phyloP scores from a whole-genome alignment of 257 asterid genomes.

The Penstemon newberryi region DNA sequence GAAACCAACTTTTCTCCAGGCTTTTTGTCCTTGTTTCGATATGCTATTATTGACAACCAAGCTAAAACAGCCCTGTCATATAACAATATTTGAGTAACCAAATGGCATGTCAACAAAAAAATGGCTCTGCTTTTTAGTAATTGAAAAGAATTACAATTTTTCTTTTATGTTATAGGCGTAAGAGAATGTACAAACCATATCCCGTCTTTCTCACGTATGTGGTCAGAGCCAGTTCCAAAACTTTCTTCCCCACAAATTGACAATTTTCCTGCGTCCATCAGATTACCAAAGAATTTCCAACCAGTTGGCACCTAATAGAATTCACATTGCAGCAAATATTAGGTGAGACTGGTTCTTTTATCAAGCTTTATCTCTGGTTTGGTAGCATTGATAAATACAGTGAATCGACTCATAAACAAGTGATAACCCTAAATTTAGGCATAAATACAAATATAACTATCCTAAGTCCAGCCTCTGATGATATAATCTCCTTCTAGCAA shows the following conservation, averaged over 20 bases:
- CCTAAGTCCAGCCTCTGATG: conserved; percentile 11
- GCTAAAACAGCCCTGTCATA: conserved; percentile 88
- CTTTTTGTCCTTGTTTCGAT: conserved; percentile 73
- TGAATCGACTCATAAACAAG: no score
- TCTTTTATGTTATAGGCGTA: conserved; percentile 1
- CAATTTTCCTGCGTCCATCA: conserved; percentile 92
- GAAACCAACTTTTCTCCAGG: conserved; percentile 80
- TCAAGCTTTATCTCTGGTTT: no score
- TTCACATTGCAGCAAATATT: not conserved
- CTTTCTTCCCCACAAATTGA: conserved; percentile 99
- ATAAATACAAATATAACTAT: no score
- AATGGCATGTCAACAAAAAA: not conserved
- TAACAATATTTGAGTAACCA: conserved; percentile 24
- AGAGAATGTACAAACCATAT: conserved; percentile 60
- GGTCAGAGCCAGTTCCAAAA: conserved; percentile 98
- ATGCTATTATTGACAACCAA: conserved; percentile 95
- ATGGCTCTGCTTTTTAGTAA: not conserved
- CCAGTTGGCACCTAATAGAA: conserved; percentile 88
- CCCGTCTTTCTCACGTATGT: conserved; percentile 97
- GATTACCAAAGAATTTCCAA: conserved; percentile 97
- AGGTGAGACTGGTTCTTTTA: no score
- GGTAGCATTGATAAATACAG: no score
- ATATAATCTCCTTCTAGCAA: not conserved
- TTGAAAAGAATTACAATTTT: no score
- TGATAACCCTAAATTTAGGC: no score